Evolutionary conservation across 208 protist genomes (phyloP).

Genomic region (Porcisia hertigi): DNA sequence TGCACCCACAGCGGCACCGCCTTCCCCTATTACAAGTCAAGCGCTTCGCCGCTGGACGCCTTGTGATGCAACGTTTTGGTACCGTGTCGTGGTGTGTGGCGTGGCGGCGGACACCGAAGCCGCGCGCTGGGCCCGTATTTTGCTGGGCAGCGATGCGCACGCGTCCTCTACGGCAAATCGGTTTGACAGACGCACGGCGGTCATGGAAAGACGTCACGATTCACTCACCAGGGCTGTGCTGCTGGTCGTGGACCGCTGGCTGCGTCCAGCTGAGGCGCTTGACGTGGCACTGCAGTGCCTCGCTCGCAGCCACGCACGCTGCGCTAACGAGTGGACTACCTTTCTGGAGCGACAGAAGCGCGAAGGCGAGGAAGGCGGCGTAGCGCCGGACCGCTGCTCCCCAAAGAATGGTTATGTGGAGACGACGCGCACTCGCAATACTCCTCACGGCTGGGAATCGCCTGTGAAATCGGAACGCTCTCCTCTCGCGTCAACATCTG

Average conservation of each 20-base stretch:
- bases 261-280: constrained; percentile 1
- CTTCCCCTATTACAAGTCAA: neutral
- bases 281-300: constrained; percentile 2
- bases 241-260: constrained; percentile 6
- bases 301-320: constrained; percentile 18
- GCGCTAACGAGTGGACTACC: constrained; percentile 11
- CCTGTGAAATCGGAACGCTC: neutral
- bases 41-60: neutral
- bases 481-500: neutral
- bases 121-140: constrained; percentile 4
- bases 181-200: neutral
- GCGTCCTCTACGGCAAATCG: neutral
- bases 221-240: constrained; percentile 5
- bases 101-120: neutral
- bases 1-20: neutral
- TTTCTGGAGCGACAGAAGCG: neutral
- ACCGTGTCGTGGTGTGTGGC: neutral
- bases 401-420: neutral
- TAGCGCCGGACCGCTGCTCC: neutral
- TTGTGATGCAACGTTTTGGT: constrained; percentile 3
- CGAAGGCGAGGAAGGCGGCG: neutral
- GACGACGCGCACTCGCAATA: neutral
- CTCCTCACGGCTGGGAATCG: neutral
- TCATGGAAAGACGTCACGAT: neutral
- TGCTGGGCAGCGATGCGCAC: neutral